Conservation (phyloP, 2,329 filamentous ascomycete genomes). For the Diplocarpon rosae region DNA sequence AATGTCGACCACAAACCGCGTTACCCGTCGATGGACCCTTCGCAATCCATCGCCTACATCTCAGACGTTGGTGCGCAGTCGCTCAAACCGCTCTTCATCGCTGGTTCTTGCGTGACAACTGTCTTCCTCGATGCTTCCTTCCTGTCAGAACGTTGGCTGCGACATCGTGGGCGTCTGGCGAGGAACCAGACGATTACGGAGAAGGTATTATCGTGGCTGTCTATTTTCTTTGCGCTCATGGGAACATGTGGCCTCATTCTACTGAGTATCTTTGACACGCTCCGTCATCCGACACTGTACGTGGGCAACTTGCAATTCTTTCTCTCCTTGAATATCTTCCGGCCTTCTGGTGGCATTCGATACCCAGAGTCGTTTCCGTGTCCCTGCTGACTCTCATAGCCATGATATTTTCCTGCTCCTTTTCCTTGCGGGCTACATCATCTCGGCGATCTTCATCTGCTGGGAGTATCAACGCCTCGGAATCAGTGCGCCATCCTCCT, state of each 20-base stretch:
- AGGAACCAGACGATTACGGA: slow-evolving; percentile 56
- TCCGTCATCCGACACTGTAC: slow-evolving; percentile 56
- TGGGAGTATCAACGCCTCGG: slow-evolving; percentile 82
- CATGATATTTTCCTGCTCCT: slow-evolving; percentile 59
- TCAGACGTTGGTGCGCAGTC: slow-evolving; percentile 50
- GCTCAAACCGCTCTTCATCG: slow-evolving; percentile 70
- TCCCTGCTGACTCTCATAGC: too few species aligned
- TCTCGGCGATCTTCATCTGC: slow-evolving; percentile 82
- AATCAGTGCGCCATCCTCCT: slow-evolving; percentile 39
- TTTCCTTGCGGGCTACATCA: slow-evolving; percentile 78
- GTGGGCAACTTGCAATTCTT: too few species aligned
- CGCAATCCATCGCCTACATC: slow-evolving; percentile 59
- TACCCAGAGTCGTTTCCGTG: too few species aligned
- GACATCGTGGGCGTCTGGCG: slow-evolving; percentile 68
- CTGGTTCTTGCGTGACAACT: slow-evolving; percentile 59
- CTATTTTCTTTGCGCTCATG: slow-evolving; percentile 57
- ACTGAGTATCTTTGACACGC: slow-evolving; percentile 76
- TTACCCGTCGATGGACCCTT: slow-evolving; percentile 48
- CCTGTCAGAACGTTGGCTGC: slow-evolving; percentile 70
- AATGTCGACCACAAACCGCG: slow-evolving; percentile 39
- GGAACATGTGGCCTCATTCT: slow-evolving; percentile 75
- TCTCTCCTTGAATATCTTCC: too few species aligned
- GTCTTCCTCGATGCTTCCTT: slow-evolving; percentile 76
- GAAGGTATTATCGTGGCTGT: slow-evolving; percentile 49
- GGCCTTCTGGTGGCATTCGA: too few species aligned